Conservation (phyloP, 192 early-diverging fungal species). For the Mycoemilia scoparia region DNA sequence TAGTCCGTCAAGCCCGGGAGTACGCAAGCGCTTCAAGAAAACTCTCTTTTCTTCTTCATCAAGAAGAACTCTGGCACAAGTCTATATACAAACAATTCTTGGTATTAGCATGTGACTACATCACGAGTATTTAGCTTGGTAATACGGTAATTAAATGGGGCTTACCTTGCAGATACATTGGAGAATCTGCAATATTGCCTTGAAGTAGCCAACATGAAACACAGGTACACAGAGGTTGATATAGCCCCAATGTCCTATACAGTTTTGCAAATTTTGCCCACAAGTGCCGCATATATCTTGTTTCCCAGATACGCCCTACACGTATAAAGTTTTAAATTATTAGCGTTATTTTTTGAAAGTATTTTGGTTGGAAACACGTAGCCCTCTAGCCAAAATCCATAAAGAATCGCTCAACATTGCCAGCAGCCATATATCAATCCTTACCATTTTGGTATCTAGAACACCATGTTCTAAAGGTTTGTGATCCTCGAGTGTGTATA, state of each 20-base stretch:
- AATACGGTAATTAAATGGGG: too few relatives aligned
- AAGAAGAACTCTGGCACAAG: slow-evolving; percentile 74
- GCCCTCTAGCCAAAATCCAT: too few relatives aligned
- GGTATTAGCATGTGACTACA: neutral
- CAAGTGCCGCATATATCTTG: slow-evolving; percentile 78
- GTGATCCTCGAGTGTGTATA: slow-evolving; percentile 51
- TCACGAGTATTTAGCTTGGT: neutral
- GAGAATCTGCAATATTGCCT: slow-evolving; percentile 65
- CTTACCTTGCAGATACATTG: slow-evolving; percentile 99
- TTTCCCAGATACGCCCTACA: slow-evolving; percentile 78
- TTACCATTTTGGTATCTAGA: slow-evolving; percentile 77
- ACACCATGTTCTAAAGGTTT: slow-evolving; percentile 71
- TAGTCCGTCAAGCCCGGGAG: slow-evolving; percentile 66
- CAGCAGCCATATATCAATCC: too few relatives aligned
- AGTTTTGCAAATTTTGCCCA: slow-evolving; percentile 64
- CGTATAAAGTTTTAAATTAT: neutral
- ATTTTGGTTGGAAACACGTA: too few relatives aligned
- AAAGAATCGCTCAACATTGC: neutral
- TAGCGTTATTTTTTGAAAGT: neutral
- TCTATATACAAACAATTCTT: too few relatives aligned
- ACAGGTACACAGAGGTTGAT: slow-evolving; percentile 84
- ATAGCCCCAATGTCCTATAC: slow-evolving; percentile 93
- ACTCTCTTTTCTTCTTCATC: slow-evolving; percentile 57
- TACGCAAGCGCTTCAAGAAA: slow-evolving; percentile 48
- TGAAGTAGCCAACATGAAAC: slow-evolving; percentile 97